Evolutionary conservation across 148 eudicot species (phyloP), one percentile per base, ranked within the genome.

Genomic region (Heliosperma pusillum): DNA sequence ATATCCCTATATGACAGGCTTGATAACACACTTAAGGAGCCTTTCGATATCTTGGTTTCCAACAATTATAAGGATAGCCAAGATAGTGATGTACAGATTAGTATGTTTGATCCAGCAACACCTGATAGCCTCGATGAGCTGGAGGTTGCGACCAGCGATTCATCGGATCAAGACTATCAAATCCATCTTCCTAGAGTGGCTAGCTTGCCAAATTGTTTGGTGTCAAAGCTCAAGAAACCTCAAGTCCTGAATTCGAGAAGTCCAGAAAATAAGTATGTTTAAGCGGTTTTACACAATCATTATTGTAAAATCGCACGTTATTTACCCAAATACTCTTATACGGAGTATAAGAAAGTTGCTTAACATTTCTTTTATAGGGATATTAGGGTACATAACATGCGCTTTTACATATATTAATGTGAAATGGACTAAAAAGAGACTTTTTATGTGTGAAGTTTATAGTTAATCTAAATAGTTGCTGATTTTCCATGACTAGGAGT

Each of bases 121-220:
- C 71, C 80, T 2, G 90, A 88, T 60, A 91, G 86, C 21, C 59
- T 84, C 1, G 95, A 86, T 60, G 96, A 91, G 52, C 80, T 88
- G 8, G 97, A 91, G 5, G 76, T 85, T 44, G 82, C 81, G 62
- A 89, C 94, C 20, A 89, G 93, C 72, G 97, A 89, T 66, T 86
- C 89, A 27, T 93, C 93, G 20, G 98, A 91, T 81, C 72, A 79
- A 8, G 98, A 93, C 47, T 78, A 75, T 78, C 83, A 75, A 56
- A 59, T 73, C 80, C 87, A 73, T 72, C 71, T 80, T 63, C 88
- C 80, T 27, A 93, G 80, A 81, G 82, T 74, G 27, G 65, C 87
- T 45, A 85, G 85, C 78, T 29, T 79, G 64, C 84, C 91, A 29
- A 84, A 78, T 83, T 81, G 72, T 21, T 4, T 74, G 25, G 89